Evolutionary conservation across 202 grass and related monocot genomes (phyloP).

Genomic region (Zizania palustris): DNA sequence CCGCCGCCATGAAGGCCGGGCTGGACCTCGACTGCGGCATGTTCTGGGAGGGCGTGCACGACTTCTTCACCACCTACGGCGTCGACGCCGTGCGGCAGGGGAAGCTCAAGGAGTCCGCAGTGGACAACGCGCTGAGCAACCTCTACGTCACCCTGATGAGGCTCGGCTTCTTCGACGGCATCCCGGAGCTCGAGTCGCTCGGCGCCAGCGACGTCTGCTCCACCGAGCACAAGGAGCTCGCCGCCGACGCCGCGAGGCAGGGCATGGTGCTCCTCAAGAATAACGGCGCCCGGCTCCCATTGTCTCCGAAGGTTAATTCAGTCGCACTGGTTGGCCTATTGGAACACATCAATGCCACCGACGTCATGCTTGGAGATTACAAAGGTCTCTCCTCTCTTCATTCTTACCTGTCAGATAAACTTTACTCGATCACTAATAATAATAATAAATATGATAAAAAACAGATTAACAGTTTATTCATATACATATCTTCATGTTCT

Average conservation of each 20-base stretch:
- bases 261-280: constrained; percentile 91
- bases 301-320: constrained; percentile 29
- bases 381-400: constrained; percentile 29
- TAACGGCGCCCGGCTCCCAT: constrained; percentile 35
- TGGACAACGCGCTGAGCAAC: constrained; percentile 64
- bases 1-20: constrained; percentile 65
- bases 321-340: constrained; percentile 58
- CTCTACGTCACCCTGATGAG: constrained; percentile 67
- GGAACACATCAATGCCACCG: constrained; percentile 63
- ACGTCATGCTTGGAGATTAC: constrained; percentile 80
- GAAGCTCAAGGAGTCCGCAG: constrained; percentile 54
- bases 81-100: constrained; percentile 51
- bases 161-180: constrained; percentile 78
- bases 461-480: no score
- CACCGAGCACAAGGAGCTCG: constrained; percentile 52
- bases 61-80: constrained; percentile 59
- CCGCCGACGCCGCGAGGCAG: constrained; percentile 64
- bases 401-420: no score
- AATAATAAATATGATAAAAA: no score
- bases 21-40: constrained; percentile 80
- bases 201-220: constrained; percentile 47
- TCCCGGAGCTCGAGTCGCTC: constrained; percentile 38
- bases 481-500: no score
- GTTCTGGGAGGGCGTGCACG: constrained; percentile 52
- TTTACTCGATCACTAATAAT: no score